Conservation (phyloP, 208 protist species). For the Acanthamoeba pearcei region DNA sequence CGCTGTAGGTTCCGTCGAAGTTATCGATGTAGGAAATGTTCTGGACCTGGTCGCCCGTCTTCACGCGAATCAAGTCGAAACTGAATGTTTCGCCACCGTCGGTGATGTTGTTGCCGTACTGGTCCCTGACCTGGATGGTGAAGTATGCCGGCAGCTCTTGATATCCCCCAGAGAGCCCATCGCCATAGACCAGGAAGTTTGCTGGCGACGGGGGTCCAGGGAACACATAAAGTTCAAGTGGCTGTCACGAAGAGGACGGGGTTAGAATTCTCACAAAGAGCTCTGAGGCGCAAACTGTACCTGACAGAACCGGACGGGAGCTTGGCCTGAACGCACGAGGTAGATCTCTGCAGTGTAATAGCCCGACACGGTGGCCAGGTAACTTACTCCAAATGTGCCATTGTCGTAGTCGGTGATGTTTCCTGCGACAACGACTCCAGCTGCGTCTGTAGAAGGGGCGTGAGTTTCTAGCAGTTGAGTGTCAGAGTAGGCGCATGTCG, state of each 20-base stretch:
- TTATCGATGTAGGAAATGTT: constrained; percentile 56
- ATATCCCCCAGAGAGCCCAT: constrained; percentile 1
- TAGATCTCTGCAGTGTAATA: constrained; percentile 8
- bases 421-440: neutral
- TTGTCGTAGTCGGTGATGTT: constrained; percentile 25
- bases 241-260: neutral
- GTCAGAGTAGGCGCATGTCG: too few relatives aligned
- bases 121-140: constrained; percentile 51
- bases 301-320: constrained; percentile 16
- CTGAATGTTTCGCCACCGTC: neutral
- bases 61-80: neutral
- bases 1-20: constrained; percentile 68
- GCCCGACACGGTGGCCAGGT: constrained; percentile 1
- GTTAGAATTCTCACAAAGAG: neutral
- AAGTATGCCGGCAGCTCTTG: constrained; percentile 30
- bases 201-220: neutral
- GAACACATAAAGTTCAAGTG: constrained; percentile 3
- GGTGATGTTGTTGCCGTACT: constrained; percentile 70
- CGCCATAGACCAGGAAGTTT: constrained; percentile 58
- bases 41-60: neutral
- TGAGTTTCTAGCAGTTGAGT: neutral
- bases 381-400: constrained; percentile 26
- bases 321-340: constrained; percentile 13
- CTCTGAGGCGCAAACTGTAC: neutral
- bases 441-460: neutral